Percentiles rank a stretch among this genome's conserved stretches.
phyloP scores from a whole-genome alignment of 1,284 basidiomycete genomes.

The Spongiforma sp. region DNA sequence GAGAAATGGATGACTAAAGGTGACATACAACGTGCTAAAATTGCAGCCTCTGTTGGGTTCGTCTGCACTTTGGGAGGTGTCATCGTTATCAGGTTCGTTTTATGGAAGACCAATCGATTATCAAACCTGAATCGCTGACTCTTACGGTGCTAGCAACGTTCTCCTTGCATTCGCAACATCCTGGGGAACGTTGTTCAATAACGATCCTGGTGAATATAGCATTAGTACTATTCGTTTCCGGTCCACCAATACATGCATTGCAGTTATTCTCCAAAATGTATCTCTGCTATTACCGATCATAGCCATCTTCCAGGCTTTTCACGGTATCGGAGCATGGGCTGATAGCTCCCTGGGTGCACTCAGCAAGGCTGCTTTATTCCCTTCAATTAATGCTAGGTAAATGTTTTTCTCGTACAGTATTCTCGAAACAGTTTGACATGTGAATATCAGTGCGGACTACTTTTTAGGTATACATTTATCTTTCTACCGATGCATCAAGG shows the following conservation, averaged over 20 bases:
- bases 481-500: background rate
- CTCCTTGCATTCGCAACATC: constrained; percentile 23
- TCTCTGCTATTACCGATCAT: constrained; percentile 27
- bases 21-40: constrained; percentile 28
- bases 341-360: constrained; percentile 26
- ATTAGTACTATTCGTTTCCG: background rate
- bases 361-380: constrained; percentile 32
- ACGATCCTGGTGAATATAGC: constrained; percentile 24
- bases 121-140: background rate
- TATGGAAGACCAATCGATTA: background rate
- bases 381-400: constrained; percentile 32
- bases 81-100: constrained; percentile 25
- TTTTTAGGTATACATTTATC: constrained; percentile 23
- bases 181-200: constrained; percentile 33
- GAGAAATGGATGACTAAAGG: constrained; percentile 28
- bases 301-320: constrained; percentile 27
- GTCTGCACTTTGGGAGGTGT: constrained; percentile 21
- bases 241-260: background rate
- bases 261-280: constrained; percentile 26
- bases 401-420: background rate
- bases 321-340: constrained; percentile 32
- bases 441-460: constrained; percentile 25
- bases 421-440: constrained; percentile 4
- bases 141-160: constrained; percentile 17
- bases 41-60: constrained; percentile 25